Percentiles rank a stretch among this genome's conserved stretches.
Conservation (phyloP, 768 basidiomycete species). For the Hypholoma fasciculare region DNA sequence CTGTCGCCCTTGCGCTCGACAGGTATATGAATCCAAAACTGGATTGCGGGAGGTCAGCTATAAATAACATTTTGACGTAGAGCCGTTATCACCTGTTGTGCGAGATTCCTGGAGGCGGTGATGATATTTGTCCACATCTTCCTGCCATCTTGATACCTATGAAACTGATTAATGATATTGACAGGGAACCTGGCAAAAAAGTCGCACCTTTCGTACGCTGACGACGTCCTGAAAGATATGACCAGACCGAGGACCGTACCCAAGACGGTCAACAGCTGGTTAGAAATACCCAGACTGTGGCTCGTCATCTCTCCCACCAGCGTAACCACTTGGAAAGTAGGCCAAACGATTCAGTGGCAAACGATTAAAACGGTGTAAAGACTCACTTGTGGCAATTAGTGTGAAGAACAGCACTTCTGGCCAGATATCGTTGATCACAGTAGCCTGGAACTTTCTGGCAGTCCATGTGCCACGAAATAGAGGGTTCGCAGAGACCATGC, state of each 20-base stretch:
- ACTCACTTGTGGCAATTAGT: conserved; percentile 53
- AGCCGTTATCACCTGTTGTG: conserved; percentile 47
- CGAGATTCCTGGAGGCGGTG: conserved; percentile 57
- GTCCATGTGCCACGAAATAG: conserved; percentile 49
- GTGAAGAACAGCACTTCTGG: conserved; percentile 64
- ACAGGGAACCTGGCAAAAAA: not conserved
- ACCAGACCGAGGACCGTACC: conserved; percentile 78
- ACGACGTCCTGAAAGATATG: conserved; percentile 73
- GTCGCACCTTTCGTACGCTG: conserved; percentile 60
- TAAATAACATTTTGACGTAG: not conserved
- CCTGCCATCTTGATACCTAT: conserved; percentile 66
- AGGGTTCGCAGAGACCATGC: conserved; percentile 46
- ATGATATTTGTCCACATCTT: conserved; percentile 70
- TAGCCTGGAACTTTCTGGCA: conserved; percentile 52
- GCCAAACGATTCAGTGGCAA: not conserved
- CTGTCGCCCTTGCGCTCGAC: conserved; percentile 35
- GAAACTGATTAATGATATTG: not conserved
- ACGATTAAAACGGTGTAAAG: no score
- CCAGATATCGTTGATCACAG: conserved; percentile 68
- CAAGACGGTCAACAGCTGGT: conserved; percentile 61
- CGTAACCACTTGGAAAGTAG: conserved; percentile 49
- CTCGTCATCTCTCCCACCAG: conserved; percentile 50
- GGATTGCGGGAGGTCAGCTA: not conserved
- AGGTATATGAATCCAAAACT: conserved; percentile 64
- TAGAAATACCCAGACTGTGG: conserved; percentile 48